Base-by-base conservation (phyloP, 495 filamentous ascomycete genomes). In the Trichoderma reesei region DNA sequence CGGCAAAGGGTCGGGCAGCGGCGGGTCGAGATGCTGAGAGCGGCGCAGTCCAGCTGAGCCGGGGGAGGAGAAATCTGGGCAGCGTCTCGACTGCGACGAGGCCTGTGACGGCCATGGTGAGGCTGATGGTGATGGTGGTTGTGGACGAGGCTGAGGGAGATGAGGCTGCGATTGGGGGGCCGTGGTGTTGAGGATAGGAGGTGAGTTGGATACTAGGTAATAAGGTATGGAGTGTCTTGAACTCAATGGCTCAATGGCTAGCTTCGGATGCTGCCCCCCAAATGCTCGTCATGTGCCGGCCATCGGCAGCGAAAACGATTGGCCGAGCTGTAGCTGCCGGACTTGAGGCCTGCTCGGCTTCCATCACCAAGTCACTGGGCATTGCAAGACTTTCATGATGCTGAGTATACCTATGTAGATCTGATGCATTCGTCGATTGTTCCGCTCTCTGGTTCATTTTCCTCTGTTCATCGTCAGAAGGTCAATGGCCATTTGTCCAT, bases 41-140 rank as follows among this genome's bases (percentile, higher is more conserved):
- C 51, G 51, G 60, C 41, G 69, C 64, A 60, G 75, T 72, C 82
- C 82, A 84, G 76, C 82, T 84, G 46, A 83, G 67, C 37, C 74
- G 76, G 4, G 82, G 82, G 42, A 84, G 79, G 1, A 84, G 72
- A 63, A 82, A 84, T 38, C 76, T 71, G n/a, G 82, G 82, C 38
- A 83, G 65, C 31, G 74, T 62, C 63, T 72, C 67, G 9, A 65
- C 64, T 20, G 69, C 69, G 64, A 41, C 69, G 37, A 71, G 61
- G 14, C 68, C 63, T 16, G 68, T 39, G 51, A 69, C 70, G 8
- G 75, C 74, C 75, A 79, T 77, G 16, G 62, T 65, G 34, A 34
- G 18, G 18, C 13, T 7, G 14, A 54, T 46, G 37, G 46, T 34
- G 61, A 44, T 9, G 3, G 1, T 26, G 46, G n/a, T 18, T 51